A percentile compares a stretch with the other conserved stretches of the same genome.
These are phyloP conservation scores for Gypsophila paniculata DNA, from an alignment of 179 eudicot species.

Conservation along the genomic window DNA sequence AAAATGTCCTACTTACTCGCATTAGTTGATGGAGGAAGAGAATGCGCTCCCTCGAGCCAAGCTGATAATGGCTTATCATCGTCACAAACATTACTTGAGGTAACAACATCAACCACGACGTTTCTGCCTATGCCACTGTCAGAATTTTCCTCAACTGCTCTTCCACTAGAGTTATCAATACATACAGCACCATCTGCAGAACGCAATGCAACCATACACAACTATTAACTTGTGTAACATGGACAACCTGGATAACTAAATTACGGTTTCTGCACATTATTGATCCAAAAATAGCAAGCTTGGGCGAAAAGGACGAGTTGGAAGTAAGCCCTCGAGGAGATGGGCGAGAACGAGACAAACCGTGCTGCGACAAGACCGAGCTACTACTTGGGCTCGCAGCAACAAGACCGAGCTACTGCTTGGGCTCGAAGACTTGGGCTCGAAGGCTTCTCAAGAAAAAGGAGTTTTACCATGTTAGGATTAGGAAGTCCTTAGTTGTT, in stretches of 20 bases:
- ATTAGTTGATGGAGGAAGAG: conserved; percentile 37
- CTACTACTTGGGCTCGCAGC: no score
- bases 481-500: no score
- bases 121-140: conserved; percentile 24
- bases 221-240: neutral
- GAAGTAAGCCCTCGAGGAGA: no score
- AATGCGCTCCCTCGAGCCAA: conserved; percentile 53
- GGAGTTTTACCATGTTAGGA: no score
- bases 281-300: no score
- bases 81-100: conserved; percentile 39
- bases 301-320: no score
- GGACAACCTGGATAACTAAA: neutral
- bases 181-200: conserved; percentile 42
- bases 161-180: conserved; percentile 27
- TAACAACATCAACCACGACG: conserved; percentile 19
- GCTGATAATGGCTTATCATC: conserved; percentile 61
- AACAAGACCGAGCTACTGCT: no score
- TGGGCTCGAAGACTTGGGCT: no score
- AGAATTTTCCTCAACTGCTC: conserved; percentile 23
- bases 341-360: no score
- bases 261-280: neutral
- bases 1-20: conserved; percentile 32
- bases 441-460: no score
- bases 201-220: conserved; percentile 6
- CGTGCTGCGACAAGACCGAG: no score